These are phyloP conservation scores for Tilletia setariae DNA, from an alignment of 1,284 basidiomycete species.

Conservation along the genomic window DNA sequence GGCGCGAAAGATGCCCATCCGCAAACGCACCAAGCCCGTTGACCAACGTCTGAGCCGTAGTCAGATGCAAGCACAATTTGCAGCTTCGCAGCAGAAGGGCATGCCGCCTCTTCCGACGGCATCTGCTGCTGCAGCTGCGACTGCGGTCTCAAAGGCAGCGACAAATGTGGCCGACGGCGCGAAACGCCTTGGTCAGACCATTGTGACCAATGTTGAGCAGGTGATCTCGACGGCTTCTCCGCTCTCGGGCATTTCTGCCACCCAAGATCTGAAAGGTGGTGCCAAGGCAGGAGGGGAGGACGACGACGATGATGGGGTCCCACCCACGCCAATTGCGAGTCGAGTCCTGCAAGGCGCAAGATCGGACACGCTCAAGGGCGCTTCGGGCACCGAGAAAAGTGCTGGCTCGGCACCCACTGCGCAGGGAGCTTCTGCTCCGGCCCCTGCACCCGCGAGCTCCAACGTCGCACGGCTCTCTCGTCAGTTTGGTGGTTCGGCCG, in stretches of 20 bases:
- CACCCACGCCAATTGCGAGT: slow-evolving; percentile 32
- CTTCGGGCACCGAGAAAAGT: neutral
- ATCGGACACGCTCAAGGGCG: neutral
- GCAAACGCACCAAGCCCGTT: slow-evolving; percentile 81
- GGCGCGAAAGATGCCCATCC: slow-evolving; percentile 66
- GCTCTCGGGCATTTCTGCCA: slow-evolving; percentile 55
- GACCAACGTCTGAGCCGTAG: slow-evolving; percentile 64
- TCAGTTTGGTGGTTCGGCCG: no score
- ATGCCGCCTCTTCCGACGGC: slow-evolving; percentile 21
- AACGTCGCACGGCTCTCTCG: neutral
- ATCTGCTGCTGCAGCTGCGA: slow-evolving; percentile 14
- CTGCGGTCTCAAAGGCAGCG: slow-evolving; percentile 59
- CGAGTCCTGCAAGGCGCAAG: slow-evolving; percentile 29
- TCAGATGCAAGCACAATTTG: slow-evolving; percentile 31
- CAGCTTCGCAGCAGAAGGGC: slow-evolving; percentile 33
- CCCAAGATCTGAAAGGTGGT: slow-evolving; percentile 22
- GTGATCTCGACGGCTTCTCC: slow-evolving; percentile 57
- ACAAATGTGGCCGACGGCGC: slow-evolving; percentile 55
- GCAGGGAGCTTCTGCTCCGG: neutral
- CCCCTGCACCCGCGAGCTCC: neutral
- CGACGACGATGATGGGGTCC: slow-evolving; percentile 23
- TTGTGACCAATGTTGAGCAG: slow-evolving; percentile 20
- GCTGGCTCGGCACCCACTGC: neutral
- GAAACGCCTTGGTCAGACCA: neutral
- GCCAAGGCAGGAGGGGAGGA: slow-evolving; percentile 26